Conservation (phyloP, 2,329 filamentous ascomycete species). For the Verticillium nubilum region DNA sequence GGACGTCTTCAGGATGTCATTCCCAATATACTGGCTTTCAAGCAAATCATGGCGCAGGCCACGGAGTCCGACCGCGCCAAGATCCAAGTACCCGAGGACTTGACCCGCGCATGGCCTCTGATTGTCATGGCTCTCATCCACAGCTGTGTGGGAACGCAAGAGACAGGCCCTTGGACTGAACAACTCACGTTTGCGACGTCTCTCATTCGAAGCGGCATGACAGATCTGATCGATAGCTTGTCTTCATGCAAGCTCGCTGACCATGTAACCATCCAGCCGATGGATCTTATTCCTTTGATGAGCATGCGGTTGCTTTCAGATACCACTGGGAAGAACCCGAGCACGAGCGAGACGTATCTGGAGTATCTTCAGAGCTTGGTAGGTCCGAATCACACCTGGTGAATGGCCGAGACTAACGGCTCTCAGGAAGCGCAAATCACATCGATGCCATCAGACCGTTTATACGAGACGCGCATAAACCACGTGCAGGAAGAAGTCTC, state of each 20-base stretch:
- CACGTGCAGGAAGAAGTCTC: conserved; percentile 34
- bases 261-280: conserved; percentile 31
- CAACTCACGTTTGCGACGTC: conserved; percentile 23
- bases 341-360: conserved; percentile 35
- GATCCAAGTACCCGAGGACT: conserved; percentile 26
- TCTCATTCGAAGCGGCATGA: conserved; percentile 28
- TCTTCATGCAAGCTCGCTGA: conserved; percentile 25
- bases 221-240: conserved; percentile 27
- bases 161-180: conserved; percentile 17
- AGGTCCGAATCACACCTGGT: conserved; percentile 9
- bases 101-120: conserved; percentile 36
- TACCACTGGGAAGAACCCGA: conserved; percentile 27
- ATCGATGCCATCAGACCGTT: conserved; percentile 31
- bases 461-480: conserved; percentile 33
- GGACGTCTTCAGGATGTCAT: neutral
- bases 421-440: conserved; percentile 32
- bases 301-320: conserved; percentile 32
- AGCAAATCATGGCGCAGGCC: conserved; percentile 3
- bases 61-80: conserved; percentile 19
- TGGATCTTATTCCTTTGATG: conserved; percentile 36
- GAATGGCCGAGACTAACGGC: conserved; percentile 11
- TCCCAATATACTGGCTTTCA: neutral
- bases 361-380: conserved; percentile 35
- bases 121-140: conserved; percentile 29
- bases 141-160: conserved; percentile 8